Percentiles rank a stretch among this genome's conserved stretches.
Evolutionary conservation across 2,329 filamentous ascomycete species (phyloP).

Genomic region (Fusarium denticulatum): DNA sequence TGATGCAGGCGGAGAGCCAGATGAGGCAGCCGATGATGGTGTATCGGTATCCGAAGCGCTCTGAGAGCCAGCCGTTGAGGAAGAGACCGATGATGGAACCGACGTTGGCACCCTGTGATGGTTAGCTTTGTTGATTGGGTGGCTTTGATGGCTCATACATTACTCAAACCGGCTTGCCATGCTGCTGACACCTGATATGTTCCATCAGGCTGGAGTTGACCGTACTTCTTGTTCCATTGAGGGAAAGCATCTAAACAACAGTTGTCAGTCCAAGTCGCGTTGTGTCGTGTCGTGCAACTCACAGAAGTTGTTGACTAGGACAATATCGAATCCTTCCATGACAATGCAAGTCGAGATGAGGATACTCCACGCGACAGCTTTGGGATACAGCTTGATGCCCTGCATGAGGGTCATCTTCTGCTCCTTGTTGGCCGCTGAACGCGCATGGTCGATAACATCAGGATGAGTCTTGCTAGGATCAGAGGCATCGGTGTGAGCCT

Average conservation of each 20-base stretch:
- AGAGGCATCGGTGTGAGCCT: not conserved
- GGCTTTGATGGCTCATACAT: conserved; percentile 2
- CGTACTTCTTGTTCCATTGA: conserved; percentile 38
- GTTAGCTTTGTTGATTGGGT: not conserved
- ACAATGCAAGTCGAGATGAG: conserved; percentile 39
- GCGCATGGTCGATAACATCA: conserved; percentile 34
- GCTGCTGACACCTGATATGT: conserved; percentile 35
- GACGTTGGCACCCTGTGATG: conserved; percentile 24
- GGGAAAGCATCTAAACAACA: conserved; percentile 23
- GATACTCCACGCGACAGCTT: conserved; percentile 35
- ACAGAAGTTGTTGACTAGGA: conserved; percentile 38
- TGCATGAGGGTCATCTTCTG: conserved; percentile 38
- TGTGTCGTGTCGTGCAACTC: not conserved
- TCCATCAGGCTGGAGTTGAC: conserved; percentile 22
- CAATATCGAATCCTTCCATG: conserved; percentile 38
- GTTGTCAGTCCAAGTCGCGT: not conserved
- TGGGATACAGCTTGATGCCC: conserved; percentile 37
- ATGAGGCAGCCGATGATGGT: conserved; percentile 38
- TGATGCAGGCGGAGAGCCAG: conserved; percentile 32
- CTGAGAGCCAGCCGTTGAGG: conserved; percentile 34
- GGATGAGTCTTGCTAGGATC: conserved; percentile 34
- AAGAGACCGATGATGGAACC: conserved; percentile 38
- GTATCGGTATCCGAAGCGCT: conserved; percentile 33
- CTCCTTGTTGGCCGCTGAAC: conserved; percentile 30
- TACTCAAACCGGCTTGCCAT: conserved; percentile 37